Evolutionary conservation across 768 basidiomycete genomes (phyloP).

Genomic region (Tricholoma bakamatsutake): DNA sequence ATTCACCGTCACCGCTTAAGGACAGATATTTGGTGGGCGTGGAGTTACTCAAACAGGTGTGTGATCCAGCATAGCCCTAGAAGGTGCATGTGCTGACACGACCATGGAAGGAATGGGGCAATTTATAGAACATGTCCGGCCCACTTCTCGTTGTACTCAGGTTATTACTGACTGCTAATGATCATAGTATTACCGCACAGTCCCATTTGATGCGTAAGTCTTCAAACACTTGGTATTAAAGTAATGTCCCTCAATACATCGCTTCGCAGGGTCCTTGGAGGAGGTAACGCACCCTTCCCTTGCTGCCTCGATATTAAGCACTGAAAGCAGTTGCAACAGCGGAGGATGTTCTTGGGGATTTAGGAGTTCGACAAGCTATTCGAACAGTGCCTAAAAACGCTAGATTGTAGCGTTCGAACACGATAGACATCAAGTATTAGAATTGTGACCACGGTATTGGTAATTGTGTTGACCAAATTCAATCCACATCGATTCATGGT

Average conservation of each 20-base stretch:
- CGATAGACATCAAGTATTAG: slow-evolving; percentile 1
- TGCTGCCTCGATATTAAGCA: background rate
- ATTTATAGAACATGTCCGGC: slow-evolving; percentile 57
- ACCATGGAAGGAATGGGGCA: slow-evolving; percentile 46
- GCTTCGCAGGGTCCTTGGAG: slow-evolving; percentile 52
- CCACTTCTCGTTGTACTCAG: background rate
- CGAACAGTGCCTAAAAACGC: slow-evolving; percentile 68
- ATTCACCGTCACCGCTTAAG: slow-evolving; percentile 3
- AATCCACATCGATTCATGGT: background rate
- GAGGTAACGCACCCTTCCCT: slow-evolving; percentile 31
- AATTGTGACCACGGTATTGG: background rate
- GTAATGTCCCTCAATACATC: background rate
- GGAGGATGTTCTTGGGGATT: slow-evolving; percentile 75
- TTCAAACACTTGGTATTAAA: background rate
- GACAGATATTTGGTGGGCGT: slow-evolving; percentile 76
- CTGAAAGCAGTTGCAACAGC: slow-evolving; percentile 29
- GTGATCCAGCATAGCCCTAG: slow-evolving; percentile 11
- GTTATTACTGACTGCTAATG: slow-evolving; percentile 18
- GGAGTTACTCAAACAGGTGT: slow-evolving; percentile 78
- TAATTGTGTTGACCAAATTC: background rate
- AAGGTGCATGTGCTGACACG: slow-evolving; percentile 4
- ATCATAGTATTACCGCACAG: slow-evolving; percentile 53
- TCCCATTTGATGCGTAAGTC: slow-evolving; percentile 57
- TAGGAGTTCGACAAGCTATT: slow-evolving; percentile 79
- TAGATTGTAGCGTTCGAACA: slow-evolving; percentile 36